Conservation (phyloP, 257 asterid genomes). For the Solanum ossicruentum region DNA sequence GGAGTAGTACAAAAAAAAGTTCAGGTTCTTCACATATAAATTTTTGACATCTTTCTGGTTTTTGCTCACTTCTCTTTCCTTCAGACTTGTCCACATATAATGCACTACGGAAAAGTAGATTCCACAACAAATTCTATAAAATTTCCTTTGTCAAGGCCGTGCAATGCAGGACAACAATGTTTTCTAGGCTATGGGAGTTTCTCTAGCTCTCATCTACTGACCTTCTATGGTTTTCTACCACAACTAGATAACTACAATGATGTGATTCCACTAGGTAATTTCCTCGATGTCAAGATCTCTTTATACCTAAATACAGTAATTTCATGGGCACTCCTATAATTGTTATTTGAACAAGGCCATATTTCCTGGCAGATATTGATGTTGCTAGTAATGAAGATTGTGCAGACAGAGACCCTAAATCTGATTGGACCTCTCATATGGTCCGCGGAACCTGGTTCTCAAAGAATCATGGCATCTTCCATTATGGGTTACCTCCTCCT, state of each 20-base stretch:
- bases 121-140: constrained; percentile 40
- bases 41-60: background rate
- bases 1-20: background rate
- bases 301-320: background rate
- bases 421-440: constrained; percentile 70
- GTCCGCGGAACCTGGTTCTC: constrained; percentile 90
- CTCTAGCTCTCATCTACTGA: constrained; percentile 74
- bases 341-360: background rate
- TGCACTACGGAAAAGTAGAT: constrained; percentile 70
- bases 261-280: constrained; percentile 74
- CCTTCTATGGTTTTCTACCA: constrained; percentile 89
- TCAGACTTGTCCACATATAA: constrained; percentile 77
- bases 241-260: constrained; percentile 65
- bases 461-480: constrained; percentile 43
- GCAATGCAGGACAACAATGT: constrained; percentile 74
- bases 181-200: constrained; percentile 83
- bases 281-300: background rate
- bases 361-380: constrained; percentile 43
- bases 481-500: constrained; percentile 68
- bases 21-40: background rate
- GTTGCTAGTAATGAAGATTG: constrained; percentile 27
- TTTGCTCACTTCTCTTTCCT: constrained; percentile 1
- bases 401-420: constrained; percentile 7
- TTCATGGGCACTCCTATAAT: background rate
- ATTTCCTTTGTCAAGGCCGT: constrained; percentile 73